phyloP scores from a whole-genome alignment of 2,329 filamentous ascomycete genomes.

The Stemphylium beticola region DNA sequence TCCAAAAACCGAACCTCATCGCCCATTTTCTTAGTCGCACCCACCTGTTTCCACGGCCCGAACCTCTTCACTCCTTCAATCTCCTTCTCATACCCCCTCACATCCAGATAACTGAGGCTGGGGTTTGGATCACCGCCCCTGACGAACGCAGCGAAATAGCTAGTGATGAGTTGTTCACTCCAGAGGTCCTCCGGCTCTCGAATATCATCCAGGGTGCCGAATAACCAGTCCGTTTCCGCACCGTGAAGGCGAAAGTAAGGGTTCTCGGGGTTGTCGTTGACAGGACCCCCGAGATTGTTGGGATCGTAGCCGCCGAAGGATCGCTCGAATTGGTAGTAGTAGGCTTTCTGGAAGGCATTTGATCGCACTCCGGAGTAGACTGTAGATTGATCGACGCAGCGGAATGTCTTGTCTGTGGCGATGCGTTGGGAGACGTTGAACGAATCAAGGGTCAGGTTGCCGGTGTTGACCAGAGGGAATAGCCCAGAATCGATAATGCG shows the following conservation, averaged over 20 bases:
- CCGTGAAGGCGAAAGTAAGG: conserved; percentile 65
- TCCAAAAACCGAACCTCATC: conserved; percentile 53
- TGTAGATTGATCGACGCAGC: conserved; percentile 66
- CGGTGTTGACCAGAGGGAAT: conserved; percentile 57
- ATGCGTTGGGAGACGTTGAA: conserved; percentile 63
- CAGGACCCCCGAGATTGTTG: conserved; percentile 58
- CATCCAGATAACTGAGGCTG: conserved; percentile 52
- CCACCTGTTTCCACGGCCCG: conserved; percentile 44
- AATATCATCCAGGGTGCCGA: conserved; percentile 58
- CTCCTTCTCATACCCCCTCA: conserved; percentile 55
- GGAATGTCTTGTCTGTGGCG: conserved; percentile 65
- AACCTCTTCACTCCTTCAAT: conserved; percentile 50
- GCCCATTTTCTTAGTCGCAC: conserved; percentile 40
- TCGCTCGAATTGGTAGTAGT: conserved; percentile 67
- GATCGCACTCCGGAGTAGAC: conserved; percentile 57
- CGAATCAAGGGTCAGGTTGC: conserved; percentile 61
- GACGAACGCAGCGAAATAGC: conserved; percentile 61
- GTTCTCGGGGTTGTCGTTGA: conserved; percentile 57
- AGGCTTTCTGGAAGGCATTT: conserved; percentile 57
- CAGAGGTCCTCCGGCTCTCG: conserved; percentile 60
- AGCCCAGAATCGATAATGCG: conserved; percentile 50
- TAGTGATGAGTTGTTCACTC: conserved; percentile 53
- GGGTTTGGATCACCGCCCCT: conserved; percentile 60
- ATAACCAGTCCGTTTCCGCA: conserved; percentile 59
- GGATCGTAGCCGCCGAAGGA: conserved; percentile 61